Percentiles rank a stretch among this genome's conserved stretches.
Evolutionary conservation across 2,329 filamentous ascomycete species (phyloP).

Genomic region (Pseudomassariella vexata): DNA sequence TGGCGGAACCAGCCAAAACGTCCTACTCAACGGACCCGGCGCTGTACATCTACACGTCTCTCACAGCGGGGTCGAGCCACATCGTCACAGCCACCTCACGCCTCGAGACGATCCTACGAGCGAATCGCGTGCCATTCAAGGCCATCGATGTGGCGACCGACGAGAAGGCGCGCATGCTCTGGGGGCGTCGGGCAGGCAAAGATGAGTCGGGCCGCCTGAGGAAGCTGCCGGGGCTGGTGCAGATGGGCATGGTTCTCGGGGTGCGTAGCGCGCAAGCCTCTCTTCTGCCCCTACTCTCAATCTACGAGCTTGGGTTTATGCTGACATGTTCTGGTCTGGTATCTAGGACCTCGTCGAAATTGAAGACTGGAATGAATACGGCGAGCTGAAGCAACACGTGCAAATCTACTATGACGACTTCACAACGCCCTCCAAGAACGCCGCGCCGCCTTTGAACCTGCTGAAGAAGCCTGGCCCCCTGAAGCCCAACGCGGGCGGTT

Average conservation of each 20-base stretch:
- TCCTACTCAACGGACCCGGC: conserved; percentile 57
- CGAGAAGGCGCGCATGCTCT: conserved; percentile 81
- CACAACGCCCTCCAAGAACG: conserved; percentile 50
- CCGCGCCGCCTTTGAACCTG: conserved; percentile 39
- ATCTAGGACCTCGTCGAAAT: conserved; percentile 84
- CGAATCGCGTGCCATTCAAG: conserved; percentile 90
- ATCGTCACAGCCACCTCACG: conserved; percentile 95
- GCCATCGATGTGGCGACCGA: conserved; percentile 88
- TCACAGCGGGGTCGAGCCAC: conserved; percentile 91
- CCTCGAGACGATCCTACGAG: conserved; percentile 91
- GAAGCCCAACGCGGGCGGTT: conserved; percentile 18
- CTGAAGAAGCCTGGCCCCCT: conserved; percentile 30
- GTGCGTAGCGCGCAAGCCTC: conserved; percentile 62
- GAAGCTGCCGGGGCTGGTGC: conserved; percentile 85
- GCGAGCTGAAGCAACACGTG: conserved; percentile 85
- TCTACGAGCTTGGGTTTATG: no score
- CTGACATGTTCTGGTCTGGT: no score
- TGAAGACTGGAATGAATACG: conserved; percentile 99
- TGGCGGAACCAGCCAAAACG: conserved; percentile 7
- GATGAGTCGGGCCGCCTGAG: conserved; percentile 53
- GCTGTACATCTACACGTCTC: conserved; percentile 92
- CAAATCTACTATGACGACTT: conserved; percentile 60
- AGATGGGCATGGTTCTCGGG: conserved; percentile 77
- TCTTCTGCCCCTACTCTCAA: no score
- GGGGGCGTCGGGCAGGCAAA: conserved; percentile 77